Conservation (phyloP, 2,329 filamentous ascomycete genomes). For the Xylaria sp. region DNA sequence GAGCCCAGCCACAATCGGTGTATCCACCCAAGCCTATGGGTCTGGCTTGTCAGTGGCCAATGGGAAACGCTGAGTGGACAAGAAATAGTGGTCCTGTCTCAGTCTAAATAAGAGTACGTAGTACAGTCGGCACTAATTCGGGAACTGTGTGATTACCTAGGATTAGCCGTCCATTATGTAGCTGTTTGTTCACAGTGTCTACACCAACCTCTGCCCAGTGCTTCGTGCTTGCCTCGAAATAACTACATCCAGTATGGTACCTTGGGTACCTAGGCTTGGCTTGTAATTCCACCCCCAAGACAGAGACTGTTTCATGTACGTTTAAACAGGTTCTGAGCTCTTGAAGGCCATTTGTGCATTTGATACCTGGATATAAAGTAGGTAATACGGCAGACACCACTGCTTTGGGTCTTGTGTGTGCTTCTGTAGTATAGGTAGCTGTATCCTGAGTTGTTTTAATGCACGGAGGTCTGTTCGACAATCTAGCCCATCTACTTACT, state of each 20-base stretch:
- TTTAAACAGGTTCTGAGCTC: too few species aligned
- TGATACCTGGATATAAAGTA: too few species aligned
- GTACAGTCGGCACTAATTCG: background rate
- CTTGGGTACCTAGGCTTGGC: background rate
- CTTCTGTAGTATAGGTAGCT: too few species aligned
- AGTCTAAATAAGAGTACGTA: background rate
- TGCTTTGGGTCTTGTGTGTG: too few species aligned
- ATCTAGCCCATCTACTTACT: too few species aligned
- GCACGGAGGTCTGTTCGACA: too few species aligned
- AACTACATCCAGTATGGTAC: background rate
- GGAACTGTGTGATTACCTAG: background rate
- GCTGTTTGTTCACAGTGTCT: background rate
- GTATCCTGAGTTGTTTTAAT: too few species aligned
- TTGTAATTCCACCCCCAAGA: background rate
- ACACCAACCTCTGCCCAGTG: background rate
- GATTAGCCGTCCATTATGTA: background rate
- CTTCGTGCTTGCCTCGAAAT: background rate
- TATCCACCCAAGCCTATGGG: constrained; percentile 9
- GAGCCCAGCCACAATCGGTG: constrained; percentile 18
- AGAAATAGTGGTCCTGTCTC: background rate
- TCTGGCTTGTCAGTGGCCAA: background rate
- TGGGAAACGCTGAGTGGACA: constrained; percentile 3
- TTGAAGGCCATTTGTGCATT: too few species aligned
- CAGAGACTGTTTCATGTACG: too few species aligned
- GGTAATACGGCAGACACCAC: too few species aligned